Conservation (phyloP, 176 grass and related monocot genomes). For the Musa troglodytarum region DNA sequence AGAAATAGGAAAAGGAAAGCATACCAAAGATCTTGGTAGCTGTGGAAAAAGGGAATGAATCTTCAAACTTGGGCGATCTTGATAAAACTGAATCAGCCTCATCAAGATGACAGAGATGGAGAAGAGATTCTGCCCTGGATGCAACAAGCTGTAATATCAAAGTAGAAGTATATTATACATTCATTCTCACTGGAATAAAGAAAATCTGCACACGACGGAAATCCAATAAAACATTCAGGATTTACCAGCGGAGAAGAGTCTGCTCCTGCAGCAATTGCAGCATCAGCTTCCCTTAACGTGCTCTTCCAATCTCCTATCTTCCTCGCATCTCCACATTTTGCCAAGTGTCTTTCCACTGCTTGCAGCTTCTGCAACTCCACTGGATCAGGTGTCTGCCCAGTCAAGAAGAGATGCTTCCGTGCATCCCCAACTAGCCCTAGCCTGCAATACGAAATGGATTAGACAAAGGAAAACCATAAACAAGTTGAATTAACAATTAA, state of each 20-base stretch:
- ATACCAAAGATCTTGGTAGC: background rate
- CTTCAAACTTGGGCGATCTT: background rate
- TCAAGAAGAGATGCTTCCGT: slow-evolving; percentile 31
- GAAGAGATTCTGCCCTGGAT: background rate
- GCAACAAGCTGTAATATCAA: background rate
- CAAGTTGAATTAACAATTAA: background rate
- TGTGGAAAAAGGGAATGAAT: background rate
- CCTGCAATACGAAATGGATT: slow-evolving; percentile 23
- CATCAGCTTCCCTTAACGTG: slow-evolving; percentile 40
- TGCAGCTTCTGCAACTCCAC: slow-evolving; percentile 36
- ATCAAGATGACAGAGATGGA: background rate
- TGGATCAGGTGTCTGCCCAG: slow-evolving; percentile 26
- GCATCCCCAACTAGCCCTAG: slow-evolving; percentile 50
- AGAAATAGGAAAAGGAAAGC: background rate
- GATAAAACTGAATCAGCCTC: background rate
- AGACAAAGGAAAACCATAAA: background rate
- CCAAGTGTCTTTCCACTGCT: slow-evolving; percentile 51
- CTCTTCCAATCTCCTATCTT: slow-evolving; percentile 40
- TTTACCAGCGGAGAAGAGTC: background rate
- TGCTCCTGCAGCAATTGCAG: slow-evolving; percentile 39
- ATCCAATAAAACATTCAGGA: background rate
- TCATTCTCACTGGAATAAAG: background rate
- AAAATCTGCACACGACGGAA: slow-evolving; percentile 1
- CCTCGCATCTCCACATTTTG: slow-evolving; percentile 38
- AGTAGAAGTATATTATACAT: background rate